Base-by-base conservation (phyloP, 2,329 filamentous ascomycete genomes). In the Botrytis hyacinthi region DNA sequence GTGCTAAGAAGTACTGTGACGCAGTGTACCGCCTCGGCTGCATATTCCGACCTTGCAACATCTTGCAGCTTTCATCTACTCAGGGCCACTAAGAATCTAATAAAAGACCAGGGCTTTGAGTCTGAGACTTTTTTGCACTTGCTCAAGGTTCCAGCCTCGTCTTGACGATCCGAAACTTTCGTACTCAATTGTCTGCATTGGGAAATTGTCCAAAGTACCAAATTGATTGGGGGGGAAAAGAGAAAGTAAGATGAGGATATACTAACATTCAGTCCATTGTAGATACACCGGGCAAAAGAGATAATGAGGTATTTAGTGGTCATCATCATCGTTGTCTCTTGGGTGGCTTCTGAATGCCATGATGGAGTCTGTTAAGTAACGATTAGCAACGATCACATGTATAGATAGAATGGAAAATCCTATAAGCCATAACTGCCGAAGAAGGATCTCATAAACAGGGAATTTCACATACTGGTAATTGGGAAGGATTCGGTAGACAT, bases 311-410 rank as follows among this genome's bases (percentile, higher is more conserved):
- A 72, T 72, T 69, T 72, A 72, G 51, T 69, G 54, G 32, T 72
- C 71, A 72, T 72, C 71, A 46, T 69, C 62, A 69, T 72, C 71
- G 40, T 72, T 72, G 71, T 72, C 71, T 48, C 46, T 72, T 69
- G 71, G 71, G 71, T 72, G 71, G 35, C 71, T 69, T 59, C 26
- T 35, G 48, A 72, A 48, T 46, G 54, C 40, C 71, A 59, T 72
- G 51, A 35, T 60, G 32, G 57, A 35, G 62, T 46, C 71, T 72
- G 42, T 12, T 12, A n/a, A 26, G 29, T 9, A 46, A 26, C 22
- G 37, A 42, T 72, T 69, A 72, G 71, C 46, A 68, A 68, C 9
- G 16, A 12, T 51, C 18, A 32, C 10, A 60, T 54, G 10, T 54
- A 42, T 29, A 37, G 14, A 42, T 29, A 37, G 14, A 29, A 32